These are phyloP conservation scores for Yamadazyma olivae DNA, from an alignment of 805 yeast genomes.

Conservation along the genomic window DNA sequence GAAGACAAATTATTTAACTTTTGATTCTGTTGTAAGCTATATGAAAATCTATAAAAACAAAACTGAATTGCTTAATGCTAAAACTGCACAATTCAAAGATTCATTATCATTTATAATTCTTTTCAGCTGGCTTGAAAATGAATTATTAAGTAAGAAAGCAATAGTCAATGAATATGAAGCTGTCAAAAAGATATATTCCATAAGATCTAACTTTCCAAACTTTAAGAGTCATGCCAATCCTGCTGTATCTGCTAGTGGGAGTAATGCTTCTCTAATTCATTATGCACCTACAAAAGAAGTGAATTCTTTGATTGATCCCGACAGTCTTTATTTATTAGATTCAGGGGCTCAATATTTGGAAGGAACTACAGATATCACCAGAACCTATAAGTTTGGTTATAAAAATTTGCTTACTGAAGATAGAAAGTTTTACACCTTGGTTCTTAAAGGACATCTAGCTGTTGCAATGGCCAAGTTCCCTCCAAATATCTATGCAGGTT, in stretches of 20 bases:
- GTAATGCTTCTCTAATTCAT: conserved; percentile 74
- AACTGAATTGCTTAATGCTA: conserved; percentile 69
- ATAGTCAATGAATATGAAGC: conserved; percentile 63
- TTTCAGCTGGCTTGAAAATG: conserved; percentile 77
- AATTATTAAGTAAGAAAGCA: conserved; percentile 37
- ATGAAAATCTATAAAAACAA: conserved; percentile 76
- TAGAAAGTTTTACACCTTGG: conserved; percentile 75
- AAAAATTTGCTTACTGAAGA: conserved; percentile 46
- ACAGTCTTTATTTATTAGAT: conserved; percentile 52
- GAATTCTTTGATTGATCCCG: conserved; percentile 59
- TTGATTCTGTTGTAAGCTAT: conserved; percentile 31
- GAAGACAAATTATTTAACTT: conserved; percentile 17
- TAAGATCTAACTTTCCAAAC: conserved; percentile 51
- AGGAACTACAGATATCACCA: conserved; percentile 89
- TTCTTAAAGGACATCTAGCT: conserved; percentile 87
- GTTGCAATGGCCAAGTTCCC: conserved; percentile 80
- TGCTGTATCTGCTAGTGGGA: conserved; percentile 73
- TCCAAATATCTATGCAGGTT: conserved; percentile 59
- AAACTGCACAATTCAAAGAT: conserved; percentile 77
- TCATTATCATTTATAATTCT: conserved; percentile 73
- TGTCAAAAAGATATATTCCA: conserved; percentile 52
- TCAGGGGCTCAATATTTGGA: conserved; percentile 61
- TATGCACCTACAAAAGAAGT: conserved; percentile 65
- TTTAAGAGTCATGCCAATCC: conserved; percentile 72
- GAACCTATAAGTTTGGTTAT: conserved; percentile 69